A percentile compares a stretch with the other conserved stretches of the same genome.
Conservation (phyloP, 1,284 basidiomycete genomes). For the Boletus calvinii region DNA sequence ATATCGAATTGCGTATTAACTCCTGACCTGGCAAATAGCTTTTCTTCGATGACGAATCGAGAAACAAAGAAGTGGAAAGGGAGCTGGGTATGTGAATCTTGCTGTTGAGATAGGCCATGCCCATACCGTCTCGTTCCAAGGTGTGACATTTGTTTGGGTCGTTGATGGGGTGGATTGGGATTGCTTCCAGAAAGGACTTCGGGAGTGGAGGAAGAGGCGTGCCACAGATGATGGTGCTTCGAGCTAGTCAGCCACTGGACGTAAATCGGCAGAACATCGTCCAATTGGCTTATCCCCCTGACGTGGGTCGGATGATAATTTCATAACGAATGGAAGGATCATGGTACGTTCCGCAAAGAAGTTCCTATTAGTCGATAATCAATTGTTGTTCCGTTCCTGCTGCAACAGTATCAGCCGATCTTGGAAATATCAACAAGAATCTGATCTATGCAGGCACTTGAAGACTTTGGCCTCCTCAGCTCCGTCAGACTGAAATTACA, state of each 20-base stretch:
- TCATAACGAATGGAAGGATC: slow-evolving; percentile 1
- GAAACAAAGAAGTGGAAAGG: slow-evolving; percentile 76
- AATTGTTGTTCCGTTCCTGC: background rate
- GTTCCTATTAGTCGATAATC: background rate
- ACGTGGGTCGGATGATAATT: background rate
- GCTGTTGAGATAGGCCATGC: background rate
- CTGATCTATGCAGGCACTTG: background rate
- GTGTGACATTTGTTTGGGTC: slow-evolving; percentile 70
- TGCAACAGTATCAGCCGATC: slow-evolving; percentile 12
- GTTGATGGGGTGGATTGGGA: slow-evolving; percentile 50
- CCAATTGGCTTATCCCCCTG: background rate
- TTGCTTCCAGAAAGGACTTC: slow-evolving; percentile 60
- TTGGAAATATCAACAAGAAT: slow-evolving; percentile 5
- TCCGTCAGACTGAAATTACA: background rate
- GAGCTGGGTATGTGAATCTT: slow-evolving; percentile 27
- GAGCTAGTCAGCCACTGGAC: slow-evolving; percentile 7
- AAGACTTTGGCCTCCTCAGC: background rate
- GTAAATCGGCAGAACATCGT: background rate
- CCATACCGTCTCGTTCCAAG: slow-evolving; percentile 35
- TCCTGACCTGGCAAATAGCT: slow-evolving; percentile 44
- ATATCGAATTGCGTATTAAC: background rate
- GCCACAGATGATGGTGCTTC: slow-evolving; percentile 3
- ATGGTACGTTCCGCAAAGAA: slow-evolving; percentile 10
- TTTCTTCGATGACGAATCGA: slow-evolving; percentile 81
- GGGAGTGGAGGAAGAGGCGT: slow-evolving; percentile 53